Evolutionary conservation across 2,329 filamentous ascomycete genomes (phyloP).

Genomic region (Xylaria sp.): DNA sequence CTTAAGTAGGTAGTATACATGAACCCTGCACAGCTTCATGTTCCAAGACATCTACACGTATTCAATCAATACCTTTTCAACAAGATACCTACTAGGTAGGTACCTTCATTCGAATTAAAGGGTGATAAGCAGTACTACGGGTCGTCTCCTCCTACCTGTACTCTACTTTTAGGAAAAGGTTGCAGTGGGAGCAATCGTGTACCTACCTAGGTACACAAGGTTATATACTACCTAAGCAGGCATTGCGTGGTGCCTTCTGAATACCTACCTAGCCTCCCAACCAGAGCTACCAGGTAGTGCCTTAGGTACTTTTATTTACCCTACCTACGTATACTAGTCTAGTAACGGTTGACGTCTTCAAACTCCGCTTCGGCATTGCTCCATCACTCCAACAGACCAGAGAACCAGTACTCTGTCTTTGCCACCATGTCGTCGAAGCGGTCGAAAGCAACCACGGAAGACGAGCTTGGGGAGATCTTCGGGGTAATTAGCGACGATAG

Average conservation of each 20-base stretch:
- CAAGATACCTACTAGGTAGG: too few relatives aligned
- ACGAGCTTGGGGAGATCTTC: slow-evolving; percentile 74
- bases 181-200: not conserved
- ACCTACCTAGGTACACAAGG: too few relatives aligned
- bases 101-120: too few relatives aligned
- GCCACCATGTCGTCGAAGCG: slow-evolving; percentile 69
- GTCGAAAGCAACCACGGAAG: slow-evolving; percentile 67
- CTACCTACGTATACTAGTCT: too few relatives aligned
- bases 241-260: not conserved
- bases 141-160: not conserved
- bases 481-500: slow-evolving; percentile 67
- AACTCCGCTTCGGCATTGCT: slow-evolving; percentile 7
- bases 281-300: not conserved
- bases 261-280: not conserved
- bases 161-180: not conserved
- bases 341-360: slow-evolving; percentile 6
- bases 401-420: slow-evolving; percentile 1
- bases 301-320: not conserved
- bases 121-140: not conserved
- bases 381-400: not conserved
- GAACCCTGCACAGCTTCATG: slow-evolving; percentile 17
- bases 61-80: not conserved
- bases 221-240: too few relatives aligned
- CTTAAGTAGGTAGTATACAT: too few relatives aligned
- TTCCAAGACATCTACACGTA: too few relatives aligned